Evolutionary conservation across 805 yeast genomes (phyloP), one percentile per base, ranked within the genome.

Genomic region (Suhomyces canberraensis): DNA sequence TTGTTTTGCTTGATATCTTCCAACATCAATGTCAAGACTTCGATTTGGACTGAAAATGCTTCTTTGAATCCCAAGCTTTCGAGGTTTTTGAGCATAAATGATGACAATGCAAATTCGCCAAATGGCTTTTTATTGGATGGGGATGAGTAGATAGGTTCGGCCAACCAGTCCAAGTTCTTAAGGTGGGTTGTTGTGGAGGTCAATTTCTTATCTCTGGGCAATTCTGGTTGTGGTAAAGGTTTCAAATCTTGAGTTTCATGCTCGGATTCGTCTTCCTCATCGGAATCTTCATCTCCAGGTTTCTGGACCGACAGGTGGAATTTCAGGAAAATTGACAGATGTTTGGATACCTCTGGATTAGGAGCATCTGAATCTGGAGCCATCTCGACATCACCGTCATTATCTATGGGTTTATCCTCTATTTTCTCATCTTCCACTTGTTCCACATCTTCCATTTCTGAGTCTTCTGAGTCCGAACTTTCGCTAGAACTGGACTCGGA

Each of bases 181-280:
- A 51, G 46, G 40, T 54, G 56, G 14, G 56, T 42, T 8, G 46
- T 35, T 15, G 46, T 53, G 7, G 69, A 40, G 5, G 31, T 39
- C 15, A 78, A 55, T 35, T 54, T 57, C 29, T 57, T 56, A 47
- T 79, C 84, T 38, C 65, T 63, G 3, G 86, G 87, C 18, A 81
- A 61, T 22, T 66, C 79, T 0, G 95, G 95, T 57, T 88, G 96
- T 1, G 98, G 97, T 28, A 91, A 63, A 14, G 96, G 95, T 4
- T 74, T 80, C 27, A 91, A 50, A 29, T 54, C 62, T 33, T 59
- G 59, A 13, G 20, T 16, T 17, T 51, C 54, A 2, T 46, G 41
- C 8, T 40, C 41, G 14, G 52, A 56, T 14, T 37, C 52, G 17
- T 44, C 49, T 8, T 39, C 49, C n/a, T 39, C 46, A 9, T 44